A percentile compares a stretch with the other conserved stretches of the same genome.
Conservation (phyloP, 345 rosid genomes). For the Eucalyptus camaldulensis region DNA sequence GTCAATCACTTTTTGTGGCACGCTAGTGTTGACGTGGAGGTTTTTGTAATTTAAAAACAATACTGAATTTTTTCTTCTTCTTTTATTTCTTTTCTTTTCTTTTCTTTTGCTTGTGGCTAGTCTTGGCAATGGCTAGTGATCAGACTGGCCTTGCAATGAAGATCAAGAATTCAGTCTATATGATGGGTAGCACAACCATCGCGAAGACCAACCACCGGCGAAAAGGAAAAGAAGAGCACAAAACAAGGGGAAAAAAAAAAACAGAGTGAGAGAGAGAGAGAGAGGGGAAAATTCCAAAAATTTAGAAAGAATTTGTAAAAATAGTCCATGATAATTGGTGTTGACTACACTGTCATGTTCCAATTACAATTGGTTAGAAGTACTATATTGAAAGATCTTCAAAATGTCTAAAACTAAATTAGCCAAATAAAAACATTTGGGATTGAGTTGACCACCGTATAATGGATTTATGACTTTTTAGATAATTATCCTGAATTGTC, state of each 20-base stretch:
- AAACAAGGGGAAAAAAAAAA: background rate
- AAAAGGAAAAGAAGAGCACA: background rate
- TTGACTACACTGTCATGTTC: accelerated
- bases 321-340: accelerated
- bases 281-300: background rate
- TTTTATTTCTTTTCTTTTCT: background rate
- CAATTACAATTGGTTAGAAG: background rate
- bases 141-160: background rate
- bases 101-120: background rate
- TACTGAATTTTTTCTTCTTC: background rate
- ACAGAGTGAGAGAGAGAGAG: too few relatives aligned
- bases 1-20: background rate
- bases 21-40: accelerated
- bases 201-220: accelerated
- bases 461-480: background rate
- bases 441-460: accelerated
- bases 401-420: background rate
- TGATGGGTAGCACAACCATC: background rate
- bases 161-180: background rate
- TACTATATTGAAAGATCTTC: background rate
- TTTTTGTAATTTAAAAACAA: background rate
- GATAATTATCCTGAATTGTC: background rate
- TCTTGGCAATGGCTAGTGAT: background rate
- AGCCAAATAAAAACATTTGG: background rate
- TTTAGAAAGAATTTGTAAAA: background rate